phyloP scores from a whole-genome alignment of 148 eudicot genomes.

The Chenopodium formosanum region DNA sequence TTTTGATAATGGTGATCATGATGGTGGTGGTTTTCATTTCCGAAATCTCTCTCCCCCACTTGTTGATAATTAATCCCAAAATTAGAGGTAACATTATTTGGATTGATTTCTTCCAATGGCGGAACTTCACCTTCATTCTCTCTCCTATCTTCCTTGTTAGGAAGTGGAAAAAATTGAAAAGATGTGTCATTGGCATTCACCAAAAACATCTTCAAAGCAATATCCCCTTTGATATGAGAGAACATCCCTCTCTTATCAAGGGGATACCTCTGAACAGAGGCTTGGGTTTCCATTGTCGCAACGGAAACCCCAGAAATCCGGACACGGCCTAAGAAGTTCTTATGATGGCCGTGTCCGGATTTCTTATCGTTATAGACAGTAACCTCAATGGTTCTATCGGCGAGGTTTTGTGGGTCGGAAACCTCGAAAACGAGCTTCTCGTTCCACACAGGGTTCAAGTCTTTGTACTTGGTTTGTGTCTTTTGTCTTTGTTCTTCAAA shows the following conservation, averaged over 20 bases:
- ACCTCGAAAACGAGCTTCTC: constrained; percentile 55
- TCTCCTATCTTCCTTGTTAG: constrained; percentile 9
- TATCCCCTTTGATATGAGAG: constrained; percentile 81
- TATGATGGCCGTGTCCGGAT: constrained; percentile 39
- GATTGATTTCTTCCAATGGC: constrained; percentile 35
- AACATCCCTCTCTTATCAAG: constrained; percentile 80
- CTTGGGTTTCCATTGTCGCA: constrained; percentile 40
- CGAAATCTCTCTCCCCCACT: not conserved
- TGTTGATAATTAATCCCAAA: constrained; percentile 14
- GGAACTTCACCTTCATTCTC: not conserved
- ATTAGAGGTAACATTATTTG: constrained; percentile 20
- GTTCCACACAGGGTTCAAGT: constrained; percentile 82
- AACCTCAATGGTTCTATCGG: constrained; percentile 43
- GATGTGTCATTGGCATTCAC: constrained; percentile 29
- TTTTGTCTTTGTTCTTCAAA: constrained; percentile 43
- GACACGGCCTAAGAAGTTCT: constrained; percentile 77
- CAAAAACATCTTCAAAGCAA: constrained; percentile 50
- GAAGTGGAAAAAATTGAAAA: not conserved
- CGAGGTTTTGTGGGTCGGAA: constrained; percentile 31
- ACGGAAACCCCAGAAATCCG: constrained; percentile 63
- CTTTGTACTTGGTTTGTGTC: constrained; percentile 58
- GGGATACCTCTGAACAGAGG: constrained; percentile 61
- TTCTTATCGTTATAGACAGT: constrained; percentile 49
- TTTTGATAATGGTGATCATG: constrained; percentile 22
- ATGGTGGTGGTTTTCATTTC: not conserved